These are phyloP conservation scores for Exophiala spinifera DNA, from an alignment of 2,329 filamentous ascomycete species.

Conservation along the genomic window DNA sequence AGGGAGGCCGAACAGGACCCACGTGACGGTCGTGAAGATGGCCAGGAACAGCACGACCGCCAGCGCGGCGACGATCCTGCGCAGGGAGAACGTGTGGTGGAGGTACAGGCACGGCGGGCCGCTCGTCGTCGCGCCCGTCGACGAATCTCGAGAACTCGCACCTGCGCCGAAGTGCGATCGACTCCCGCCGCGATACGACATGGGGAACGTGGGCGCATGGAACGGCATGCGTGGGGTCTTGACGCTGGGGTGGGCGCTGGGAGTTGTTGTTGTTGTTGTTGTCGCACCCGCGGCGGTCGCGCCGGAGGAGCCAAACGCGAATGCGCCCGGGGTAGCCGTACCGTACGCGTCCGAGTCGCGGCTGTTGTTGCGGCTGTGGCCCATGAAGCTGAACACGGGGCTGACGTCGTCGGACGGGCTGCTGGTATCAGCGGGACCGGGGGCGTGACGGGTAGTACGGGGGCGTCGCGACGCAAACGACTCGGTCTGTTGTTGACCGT, in stretches of 20 bases:
- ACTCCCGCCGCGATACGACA: not conserved
- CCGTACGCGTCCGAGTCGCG: not conserved
- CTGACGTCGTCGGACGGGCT: not conserved
- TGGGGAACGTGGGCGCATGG: constrained; percentile 3
- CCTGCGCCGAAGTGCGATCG: not conserved
- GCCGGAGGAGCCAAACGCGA: not conserved
- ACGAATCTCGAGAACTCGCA: not conserved
- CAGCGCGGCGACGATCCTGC: constrained; percentile 11
- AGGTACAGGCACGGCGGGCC: constrained; percentile 15
- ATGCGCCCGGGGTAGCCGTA: not conserved
- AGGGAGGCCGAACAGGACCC: constrained; percentile 29
- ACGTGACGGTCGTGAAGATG: constrained; percentile 19
- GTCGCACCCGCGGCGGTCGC: too few relatives aligned
- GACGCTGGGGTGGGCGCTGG: not conserved
- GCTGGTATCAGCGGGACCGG: not conserved
- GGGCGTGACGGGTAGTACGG: not conserved
- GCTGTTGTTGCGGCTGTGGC: not conserved
- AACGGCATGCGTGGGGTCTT: constrained; percentile 15
- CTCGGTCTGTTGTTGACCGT: constrained; percentile 13
- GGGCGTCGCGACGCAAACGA: not conserved
- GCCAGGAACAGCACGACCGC: constrained; percentile 16
- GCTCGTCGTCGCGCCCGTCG: not conserved
- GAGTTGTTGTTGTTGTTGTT: too few relatives aligned
- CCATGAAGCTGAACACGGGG: not conserved
- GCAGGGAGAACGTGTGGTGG: constrained; percentile 24